Evolutionary conservation across 2,329 filamentous ascomycete species (phyloP).

Genomic region (Rutstroemia sp.): DNA sequence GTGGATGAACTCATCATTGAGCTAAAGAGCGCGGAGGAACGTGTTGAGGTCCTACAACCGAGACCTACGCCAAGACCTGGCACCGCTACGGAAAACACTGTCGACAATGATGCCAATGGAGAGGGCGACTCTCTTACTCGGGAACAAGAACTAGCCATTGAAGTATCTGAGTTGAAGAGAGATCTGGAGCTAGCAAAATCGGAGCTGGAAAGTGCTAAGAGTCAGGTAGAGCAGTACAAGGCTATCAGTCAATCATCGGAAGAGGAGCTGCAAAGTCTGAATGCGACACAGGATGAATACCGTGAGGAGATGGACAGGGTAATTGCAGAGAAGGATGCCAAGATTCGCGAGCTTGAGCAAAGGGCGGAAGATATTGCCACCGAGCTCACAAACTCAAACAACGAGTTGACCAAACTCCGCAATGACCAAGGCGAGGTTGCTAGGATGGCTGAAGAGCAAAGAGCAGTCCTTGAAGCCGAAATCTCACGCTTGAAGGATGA

Average conservation of each 20-base stretch:
- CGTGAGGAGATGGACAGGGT: slow-evolving; percentile 75
- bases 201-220: slow-evolving; percentile 74
- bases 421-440: slow-evolving; percentile 71
- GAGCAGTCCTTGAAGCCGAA: slow-evolving; percentile 69
- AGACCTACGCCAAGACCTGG: slow-evolving; percentile 59
- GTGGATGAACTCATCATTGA: slow-evolving; percentile 87
- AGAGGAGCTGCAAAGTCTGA: slow-evolving; percentile 74
- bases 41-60: slow-evolving; percentile 73
- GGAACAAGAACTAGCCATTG: slow-evolving; percentile 74
- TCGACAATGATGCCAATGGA: slow-evolving; percentile 36
- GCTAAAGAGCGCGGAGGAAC: slow-evolving; percentile 82
- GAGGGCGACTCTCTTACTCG: slow-evolving; percentile 52
- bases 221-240: slow-evolving; percentile 81
- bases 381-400: slow-evolving; percentile 76
- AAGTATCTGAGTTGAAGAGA: slow-evolving; percentile 79
- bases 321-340: slow-evolving; percentile 69
- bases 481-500: slow-evolving; percentile 77
- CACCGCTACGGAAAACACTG: slow-evolving; percentile 34
- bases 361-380: slow-evolving; percentile 75
- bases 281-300: slow-evolving; percentile 77
- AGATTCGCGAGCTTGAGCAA: slow-evolving; percentile 74
- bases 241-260: slow-evolving; percentile 80
- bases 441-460: slow-evolving; percentile 72
- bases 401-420: slow-evolving; percentile 71
- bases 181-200: slow-evolving; percentile 75